These are phyloP conservation scores for Alliaria petiolata DNA, from an alignment of 345 rosid genomes.

Conservation along the genomic window DNA sequence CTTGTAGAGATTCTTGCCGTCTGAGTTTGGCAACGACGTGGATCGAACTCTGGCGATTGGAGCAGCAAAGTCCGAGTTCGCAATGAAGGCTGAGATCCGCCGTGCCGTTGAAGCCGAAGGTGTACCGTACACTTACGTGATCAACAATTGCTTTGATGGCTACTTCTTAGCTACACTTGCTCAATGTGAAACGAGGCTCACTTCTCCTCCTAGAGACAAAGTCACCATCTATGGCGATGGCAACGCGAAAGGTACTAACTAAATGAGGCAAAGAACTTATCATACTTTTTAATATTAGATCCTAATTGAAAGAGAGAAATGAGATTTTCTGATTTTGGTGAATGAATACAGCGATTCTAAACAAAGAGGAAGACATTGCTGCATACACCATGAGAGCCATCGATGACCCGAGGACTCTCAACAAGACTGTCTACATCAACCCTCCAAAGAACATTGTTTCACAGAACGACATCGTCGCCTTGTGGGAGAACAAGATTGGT, in stretches of 20 bases:
- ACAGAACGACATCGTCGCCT: conserved; percentile 46
- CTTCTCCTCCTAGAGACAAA: conserved; percentile 57
- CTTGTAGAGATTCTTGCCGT: conserved; percentile 61
- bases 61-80: conserved; percentile 41
- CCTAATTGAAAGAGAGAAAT: background rate
- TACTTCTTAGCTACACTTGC: conserved; percentile 44
- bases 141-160: conserved; percentile 47
- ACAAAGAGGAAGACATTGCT: conserved; percentile 56
- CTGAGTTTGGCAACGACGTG: conserved; percentile 67
- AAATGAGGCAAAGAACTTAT: background rate
- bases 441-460: conserved; percentile 53
- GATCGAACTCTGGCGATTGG: conserved; percentile 51
- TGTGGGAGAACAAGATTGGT: conserved; percentile 76
- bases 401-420: conserved; percentile 59
- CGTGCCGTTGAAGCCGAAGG: conserved; percentile 48
- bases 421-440: conserved; percentile 47
- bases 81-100: conserved; percentile 42
- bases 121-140: conserved; percentile 50
- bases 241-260: conserved; percentile 45
- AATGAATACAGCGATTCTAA: conserved; percentile 22
- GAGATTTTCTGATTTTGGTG: conserved; percentile 1
- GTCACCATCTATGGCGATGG: conserved; percentile 59
- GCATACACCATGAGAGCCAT: conserved; percentile 48
- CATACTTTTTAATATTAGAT: background rate
- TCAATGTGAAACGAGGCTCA: conserved; percentile 47